Evolutionary conservation across 2,329 filamentous ascomycete genomes (phyloP).

Genomic region (Teratosphaeria viscida): DNA sequence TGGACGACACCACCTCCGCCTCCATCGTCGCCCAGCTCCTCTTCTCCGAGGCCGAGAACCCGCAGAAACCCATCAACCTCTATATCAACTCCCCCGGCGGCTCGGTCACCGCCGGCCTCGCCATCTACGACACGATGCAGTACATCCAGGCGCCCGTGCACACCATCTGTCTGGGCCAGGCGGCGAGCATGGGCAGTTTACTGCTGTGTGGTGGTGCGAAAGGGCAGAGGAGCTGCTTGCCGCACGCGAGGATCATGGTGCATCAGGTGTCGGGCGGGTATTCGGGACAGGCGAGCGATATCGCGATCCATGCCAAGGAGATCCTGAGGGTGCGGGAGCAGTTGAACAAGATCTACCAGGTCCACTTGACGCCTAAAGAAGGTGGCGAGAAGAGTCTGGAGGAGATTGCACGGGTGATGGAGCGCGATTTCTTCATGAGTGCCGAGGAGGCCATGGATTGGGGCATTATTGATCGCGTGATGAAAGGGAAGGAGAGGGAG

Average conservation of each 20-base stretch:
- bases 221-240: conserved; percentile 77
- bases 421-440: conserved; percentile 88
- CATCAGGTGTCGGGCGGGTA: conserved; percentile 83
- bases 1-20: conserved; percentile 85
- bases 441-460: conserved; percentile 80
- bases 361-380: conserved; percentile 67
- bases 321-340: conserved; percentile 78
- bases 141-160: conserved; percentile 90
- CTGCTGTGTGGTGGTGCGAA: conserved; percentile 76
- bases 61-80: conserved; percentile 87
- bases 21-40: conserved; percentile 91
- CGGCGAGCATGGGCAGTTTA: conserved; percentile 88
- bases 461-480: conserved; percentile 84
- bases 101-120: conserved; percentile 70
- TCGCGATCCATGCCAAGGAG: conserved; percentile 94
- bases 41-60: conserved; percentile 94
- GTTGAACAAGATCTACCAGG: conserved; percentile 80
- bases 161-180: conserved; percentile 89
- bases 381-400: conserved; percentile 63
- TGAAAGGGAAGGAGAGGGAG: conserved; percentile 47
- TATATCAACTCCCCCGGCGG: conserved; percentile 98
- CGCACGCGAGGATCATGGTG: conserved; percentile 94
- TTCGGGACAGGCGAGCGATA: conserved; percentile 61
- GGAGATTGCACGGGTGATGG: conserved; percentile 90
- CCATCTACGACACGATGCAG: conserved; percentile 98